A percentile compares a stretch with the other conserved stretches of the same genome.
Evolutionary conservation across 2,329 filamentous ascomycete genomes (phyloP).

Genomic region (Coniochaeta sp.): DNA sequence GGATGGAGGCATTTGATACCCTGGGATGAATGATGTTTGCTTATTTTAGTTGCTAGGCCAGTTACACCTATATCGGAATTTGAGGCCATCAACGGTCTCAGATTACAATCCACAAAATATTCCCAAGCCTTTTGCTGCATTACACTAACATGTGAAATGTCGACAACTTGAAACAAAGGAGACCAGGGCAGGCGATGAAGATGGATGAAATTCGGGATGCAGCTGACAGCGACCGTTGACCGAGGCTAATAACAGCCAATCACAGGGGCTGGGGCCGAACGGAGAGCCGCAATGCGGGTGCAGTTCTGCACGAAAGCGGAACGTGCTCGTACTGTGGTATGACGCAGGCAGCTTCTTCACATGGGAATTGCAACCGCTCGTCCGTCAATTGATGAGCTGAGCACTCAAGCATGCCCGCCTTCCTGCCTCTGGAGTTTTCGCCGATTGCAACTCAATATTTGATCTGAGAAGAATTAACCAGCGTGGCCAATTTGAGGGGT

Average conservation of each 20-base stretch:
- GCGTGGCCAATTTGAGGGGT: no score
- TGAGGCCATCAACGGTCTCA: no score
- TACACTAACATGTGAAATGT: background rate
- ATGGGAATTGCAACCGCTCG: background rate
- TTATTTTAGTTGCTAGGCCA: background rate
- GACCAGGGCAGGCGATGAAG: no score
- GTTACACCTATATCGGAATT: background rate
- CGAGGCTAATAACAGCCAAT: constrained; percentile 1
- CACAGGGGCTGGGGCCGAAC: background rate
- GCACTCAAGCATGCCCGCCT: no score
- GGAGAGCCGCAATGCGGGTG: constrained; percentile 1
- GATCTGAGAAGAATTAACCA: no score
- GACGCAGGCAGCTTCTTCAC: constrained; percentile 2
- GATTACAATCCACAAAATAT: no score
- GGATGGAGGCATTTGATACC: constrained; percentile 3
- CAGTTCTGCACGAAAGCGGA: background rate
- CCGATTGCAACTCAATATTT: no score
- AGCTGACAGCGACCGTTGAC: background rate
- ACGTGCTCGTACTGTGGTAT: background rate
- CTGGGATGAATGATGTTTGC: background rate
- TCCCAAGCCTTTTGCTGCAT: no score
- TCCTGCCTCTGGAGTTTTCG: no score
- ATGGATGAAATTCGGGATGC: background rate
- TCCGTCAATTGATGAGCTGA: background rate
- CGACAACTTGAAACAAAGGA: background rate